Conservation (phyloP, 2,329 filamentous ascomycete species). For the Xylaria multiplex region DNA sequence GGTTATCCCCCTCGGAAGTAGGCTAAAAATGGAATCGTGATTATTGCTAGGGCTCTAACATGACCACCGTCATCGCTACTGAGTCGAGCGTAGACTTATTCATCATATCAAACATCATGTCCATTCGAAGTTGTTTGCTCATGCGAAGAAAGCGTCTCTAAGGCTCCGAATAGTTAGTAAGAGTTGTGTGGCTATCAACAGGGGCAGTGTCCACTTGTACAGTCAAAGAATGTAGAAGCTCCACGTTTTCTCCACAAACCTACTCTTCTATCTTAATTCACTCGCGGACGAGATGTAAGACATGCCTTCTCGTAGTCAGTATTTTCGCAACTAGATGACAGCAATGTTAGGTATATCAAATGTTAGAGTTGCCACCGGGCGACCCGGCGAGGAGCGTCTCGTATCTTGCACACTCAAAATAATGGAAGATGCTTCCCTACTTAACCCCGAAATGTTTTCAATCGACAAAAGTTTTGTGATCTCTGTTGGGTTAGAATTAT, state of each 20-base stretch:
- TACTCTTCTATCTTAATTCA: slow-evolving; percentile 48
- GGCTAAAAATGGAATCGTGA: not conserved
- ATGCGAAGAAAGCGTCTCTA: not conserved
- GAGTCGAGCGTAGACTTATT: not conserved
- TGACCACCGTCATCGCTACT: not conserved
- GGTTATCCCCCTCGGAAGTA: not conserved
- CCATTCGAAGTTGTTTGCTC: not conserved
- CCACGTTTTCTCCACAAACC: slow-evolving; percentile 30
- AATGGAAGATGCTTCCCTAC: not conserved
- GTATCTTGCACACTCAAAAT: not conserved
- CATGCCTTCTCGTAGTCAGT: not conserved
- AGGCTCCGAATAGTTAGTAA: not conserved
- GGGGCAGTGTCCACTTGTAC: slow-evolving; percentile 5
- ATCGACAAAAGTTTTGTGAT: not conserved
- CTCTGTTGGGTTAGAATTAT: not conserved
- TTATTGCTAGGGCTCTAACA: not conserved
- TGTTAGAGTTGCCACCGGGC: not conserved
- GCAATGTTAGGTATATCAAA: not conserved
- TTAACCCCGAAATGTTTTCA: too few species aligned
- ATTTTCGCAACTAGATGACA: not conserved
- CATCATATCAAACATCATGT: too few species aligned
- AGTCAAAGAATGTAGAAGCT: slow-evolving; percentile 3
- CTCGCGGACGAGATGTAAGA: slow-evolving; percentile 33
- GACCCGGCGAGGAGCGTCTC: not conserved
- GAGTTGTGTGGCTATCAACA: not conserved